Evolutionary conservation across 2,329 filamentous ascomycete species (phyloP).

Genomic region (Aspergillus pseudoterreus): DNA sequence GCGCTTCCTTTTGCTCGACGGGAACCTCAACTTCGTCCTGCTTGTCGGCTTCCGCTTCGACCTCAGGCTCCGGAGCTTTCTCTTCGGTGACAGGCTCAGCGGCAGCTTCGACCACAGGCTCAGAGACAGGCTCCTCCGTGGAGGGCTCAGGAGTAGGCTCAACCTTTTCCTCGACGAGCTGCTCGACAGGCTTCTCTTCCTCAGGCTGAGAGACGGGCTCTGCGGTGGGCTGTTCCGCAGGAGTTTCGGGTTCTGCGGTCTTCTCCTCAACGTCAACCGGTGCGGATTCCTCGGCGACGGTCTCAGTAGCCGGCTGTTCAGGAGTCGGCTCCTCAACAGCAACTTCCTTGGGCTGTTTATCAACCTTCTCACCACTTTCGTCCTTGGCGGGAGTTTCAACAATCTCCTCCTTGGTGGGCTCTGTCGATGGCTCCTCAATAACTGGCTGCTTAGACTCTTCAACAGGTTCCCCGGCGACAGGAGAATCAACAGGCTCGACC

Average conservation of each 20-base stretch:
- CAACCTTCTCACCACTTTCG: background rate
- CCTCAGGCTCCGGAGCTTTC: background rate
- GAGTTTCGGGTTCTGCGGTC: too few relatives aligned
- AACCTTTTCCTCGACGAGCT: background rate
- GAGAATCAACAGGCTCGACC: background rate
- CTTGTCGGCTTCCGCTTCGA: too few relatives aligned
- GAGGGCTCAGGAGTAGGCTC: slow-evolving; percentile 6
- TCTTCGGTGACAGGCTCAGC: background rate
- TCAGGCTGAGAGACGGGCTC: background rate
- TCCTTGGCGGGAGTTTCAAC: too few relatives aligned
- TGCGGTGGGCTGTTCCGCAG: slow-evolving; percentile 2
- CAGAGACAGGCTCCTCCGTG: slow-evolving; percentile 6
- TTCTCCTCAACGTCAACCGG: too few relatives aligned
- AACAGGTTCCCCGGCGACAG: too few relatives aligned
- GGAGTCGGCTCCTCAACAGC: background rate
- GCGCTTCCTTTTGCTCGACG: slow-evolving; percentile 5
- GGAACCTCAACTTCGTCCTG: background rate
- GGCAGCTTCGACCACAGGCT: slow-evolving; percentile 1
- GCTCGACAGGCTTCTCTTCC: background rate
- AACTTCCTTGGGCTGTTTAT: slow-evolving; percentile 2
- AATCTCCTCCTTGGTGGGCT: background rate
- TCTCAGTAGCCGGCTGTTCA: slow-evolving; percentile 3
- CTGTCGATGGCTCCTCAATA: background rate
- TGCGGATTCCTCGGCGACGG: too few relatives aligned
- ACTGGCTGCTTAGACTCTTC: background rate